phyloP scores from a whole-genome alignment of 371 early-diverging fungal species.

The Lichtheimia corymbifera region DNA sequence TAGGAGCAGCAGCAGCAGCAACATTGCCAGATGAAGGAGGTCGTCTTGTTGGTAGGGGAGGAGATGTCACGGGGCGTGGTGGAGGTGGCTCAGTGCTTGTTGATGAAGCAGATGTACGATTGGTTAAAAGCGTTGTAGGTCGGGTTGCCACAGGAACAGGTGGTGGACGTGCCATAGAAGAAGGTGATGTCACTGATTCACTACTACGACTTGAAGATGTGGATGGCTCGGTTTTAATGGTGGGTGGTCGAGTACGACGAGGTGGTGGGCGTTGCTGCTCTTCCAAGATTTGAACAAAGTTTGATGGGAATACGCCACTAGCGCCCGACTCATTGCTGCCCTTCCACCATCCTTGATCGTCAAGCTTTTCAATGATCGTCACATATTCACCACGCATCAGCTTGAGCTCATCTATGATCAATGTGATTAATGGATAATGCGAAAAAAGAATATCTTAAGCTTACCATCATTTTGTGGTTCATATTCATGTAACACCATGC shows the following conservation, averaged over 20 bases:
- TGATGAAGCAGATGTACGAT: constrained; percentile 12
- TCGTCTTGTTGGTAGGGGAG: constrained; percentile 29
- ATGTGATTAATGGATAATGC: background rate
- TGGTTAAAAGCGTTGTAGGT: constrained; percentile 36
- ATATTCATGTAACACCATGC: constrained; percentile 58
- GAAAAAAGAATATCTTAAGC: background rate
- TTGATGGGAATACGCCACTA: constrained; percentile 59
- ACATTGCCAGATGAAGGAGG: constrained; percentile 10
- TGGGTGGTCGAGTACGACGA: constrained; percentile 43
- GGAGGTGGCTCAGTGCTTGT: constrained; percentile 21
- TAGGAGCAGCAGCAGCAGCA: constrained; percentile 1
- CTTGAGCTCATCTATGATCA: constrained; percentile 50
- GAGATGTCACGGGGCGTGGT: constrained; percentile 35
- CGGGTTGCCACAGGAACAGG: constrained; percentile 51
- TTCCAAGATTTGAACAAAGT: constrained; percentile 58
- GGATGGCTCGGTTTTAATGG: constrained; percentile 34
- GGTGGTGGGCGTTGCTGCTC: constrained; percentile 38
- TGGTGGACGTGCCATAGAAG: constrained; percentile 35
- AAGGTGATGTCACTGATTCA: constrained; percentile 10
- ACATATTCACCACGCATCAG: constrained; percentile 54
- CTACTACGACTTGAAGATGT: constrained; percentile 4
- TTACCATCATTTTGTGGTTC: constrained; percentile 58
- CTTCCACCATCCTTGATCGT: constrained; percentile 64
- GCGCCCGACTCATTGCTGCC: constrained; percentile 57
- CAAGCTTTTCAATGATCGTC: constrained; percentile 49